These are phyloP conservation scores for Kondoa malvinella DNA, from an alignment of 768 basidiomycete species.

Conservation along the genomic window DNA sequence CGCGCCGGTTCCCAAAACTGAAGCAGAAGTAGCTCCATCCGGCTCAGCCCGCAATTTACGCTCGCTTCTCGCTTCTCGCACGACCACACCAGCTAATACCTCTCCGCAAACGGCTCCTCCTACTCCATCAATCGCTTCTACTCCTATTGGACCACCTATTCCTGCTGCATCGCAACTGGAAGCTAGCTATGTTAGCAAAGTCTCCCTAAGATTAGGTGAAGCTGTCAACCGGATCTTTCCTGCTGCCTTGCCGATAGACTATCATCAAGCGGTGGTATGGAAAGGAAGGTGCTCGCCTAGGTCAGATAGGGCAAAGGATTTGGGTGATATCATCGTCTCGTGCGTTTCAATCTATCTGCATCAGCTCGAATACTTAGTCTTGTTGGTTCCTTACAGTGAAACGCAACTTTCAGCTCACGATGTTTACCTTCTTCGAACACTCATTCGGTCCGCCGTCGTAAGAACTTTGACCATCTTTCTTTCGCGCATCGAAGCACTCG, in stretches of 20 bases:
- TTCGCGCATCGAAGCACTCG: slow-evolving; percentile 23
- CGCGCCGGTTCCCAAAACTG: background rate
- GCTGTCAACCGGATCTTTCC: slow-evolving; percentile 23
- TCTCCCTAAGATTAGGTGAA: slow-evolving; percentile 20
- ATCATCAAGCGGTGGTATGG: background rate
- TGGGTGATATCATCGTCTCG: slow-evolving; percentile 21
- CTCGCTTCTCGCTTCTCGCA: background rate
- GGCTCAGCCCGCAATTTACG: background rate
- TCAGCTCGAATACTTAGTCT: background rate
- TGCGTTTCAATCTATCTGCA: slow-evolving; percentile 2
- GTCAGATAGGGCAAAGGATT: slow-evolving; percentile 13
- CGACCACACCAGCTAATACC: background rate
- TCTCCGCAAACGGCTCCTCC: background rate
- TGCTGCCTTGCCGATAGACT: background rate
- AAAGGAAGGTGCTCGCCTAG: slow-evolving; percentile 20
- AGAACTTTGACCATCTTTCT: slow-evolving; percentile 27
- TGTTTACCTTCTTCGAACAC: slow-evolving; percentile 26
- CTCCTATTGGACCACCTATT: background rate
- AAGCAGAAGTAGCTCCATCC: background rate
- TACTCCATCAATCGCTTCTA: too few relatives aligned
- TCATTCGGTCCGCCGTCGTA: slow-evolving; percentile 26
- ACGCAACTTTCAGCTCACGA: slow-evolving; percentile 23
- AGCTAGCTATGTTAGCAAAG: slow-evolving; percentile 21
- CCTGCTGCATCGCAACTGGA: slow-evolving; percentile 18
- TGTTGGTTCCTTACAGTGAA: slow-evolving; percentile 16